Conservation (phyloP, 2,329 filamentous ascomycete genomes). For the Penicillium sp. region DNA sequence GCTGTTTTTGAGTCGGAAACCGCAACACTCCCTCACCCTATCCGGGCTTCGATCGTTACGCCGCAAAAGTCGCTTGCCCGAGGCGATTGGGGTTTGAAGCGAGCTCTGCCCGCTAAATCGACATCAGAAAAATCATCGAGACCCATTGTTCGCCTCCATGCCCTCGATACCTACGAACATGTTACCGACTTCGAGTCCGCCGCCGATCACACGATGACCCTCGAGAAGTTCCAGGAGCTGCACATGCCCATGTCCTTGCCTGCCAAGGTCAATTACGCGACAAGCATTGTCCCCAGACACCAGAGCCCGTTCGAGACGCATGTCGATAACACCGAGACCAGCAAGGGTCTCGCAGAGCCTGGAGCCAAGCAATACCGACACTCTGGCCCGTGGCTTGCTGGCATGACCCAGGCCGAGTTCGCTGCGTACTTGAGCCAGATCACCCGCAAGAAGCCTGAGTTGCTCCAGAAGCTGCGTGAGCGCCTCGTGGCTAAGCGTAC, state of each 20-base stretch:
- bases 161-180: constrained; percentile 83
- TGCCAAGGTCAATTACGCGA: constrained; percentile 41
- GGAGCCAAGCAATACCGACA: constrained; percentile 60
- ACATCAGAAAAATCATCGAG: constrained; percentile 71
- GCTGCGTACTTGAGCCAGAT: constrained; percentile 57
- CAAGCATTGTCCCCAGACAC: constrained; percentile 38
- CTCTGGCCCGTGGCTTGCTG: constrained; percentile 64
- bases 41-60: constrained; percentile 80
- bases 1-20: constrained; percentile 65
- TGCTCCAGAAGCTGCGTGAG: constrained; percentile 46
- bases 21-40: constrained; percentile 79
- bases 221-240: constrained; percentile 87
- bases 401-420: constrained; percentile 63
- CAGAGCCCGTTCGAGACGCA: constrained; percentile 51
- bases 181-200: constrained; percentile 88
- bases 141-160: constrained; percentile 76
- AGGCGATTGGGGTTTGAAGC: constrained; percentile 94
- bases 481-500: constrained; percentile 42
- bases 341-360: constrained; percentile 39
- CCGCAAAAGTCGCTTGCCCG: constrained; percentile 72
- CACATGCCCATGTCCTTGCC: constrained; percentile 70
- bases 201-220: constrained; percentile 77
- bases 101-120: constrained; percentile 76
- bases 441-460: constrained; percentile 47
- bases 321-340: constrained; percentile 54